A percentile compares a stretch with the other conserved stretches of the same genome.
Conservation (phyloP, 306 rosid genomes). For the Oxytropis ochrocephala region DNA sequence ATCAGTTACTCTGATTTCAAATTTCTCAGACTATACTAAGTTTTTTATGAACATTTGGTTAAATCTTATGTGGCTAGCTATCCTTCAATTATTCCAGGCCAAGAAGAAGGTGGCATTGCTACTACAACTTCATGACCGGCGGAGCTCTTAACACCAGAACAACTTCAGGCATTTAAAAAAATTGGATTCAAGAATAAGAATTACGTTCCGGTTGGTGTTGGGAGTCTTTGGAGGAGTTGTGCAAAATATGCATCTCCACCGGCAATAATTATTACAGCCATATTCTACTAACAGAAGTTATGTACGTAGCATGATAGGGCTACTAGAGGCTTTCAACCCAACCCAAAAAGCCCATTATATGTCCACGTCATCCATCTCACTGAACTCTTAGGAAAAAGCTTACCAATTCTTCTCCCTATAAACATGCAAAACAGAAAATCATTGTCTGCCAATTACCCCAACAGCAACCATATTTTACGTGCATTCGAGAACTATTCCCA, state of each 20-base stretch:
- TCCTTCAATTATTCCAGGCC: slow-evolving; percentile 51
- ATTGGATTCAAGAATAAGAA: slow-evolving; percentile 90
- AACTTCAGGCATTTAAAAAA: slow-evolving; percentile 84
- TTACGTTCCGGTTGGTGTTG: slow-evolving; percentile 92
- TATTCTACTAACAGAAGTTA: no score
- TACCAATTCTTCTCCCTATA: no score
- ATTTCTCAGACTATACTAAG: not conserved
- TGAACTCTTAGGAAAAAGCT: no score
- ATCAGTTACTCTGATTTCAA: not conserved
- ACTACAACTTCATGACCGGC: slow-evolving; percentile 89
- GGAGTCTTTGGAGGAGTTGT: slow-evolving; percentile 99
- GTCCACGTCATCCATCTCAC: no score
- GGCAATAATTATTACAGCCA: no score
- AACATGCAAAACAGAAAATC: no score
- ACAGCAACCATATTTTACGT: no score
- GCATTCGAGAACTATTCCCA: no score
- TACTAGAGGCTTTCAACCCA: no score
- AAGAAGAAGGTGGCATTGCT: slow-evolving; percentile 94
- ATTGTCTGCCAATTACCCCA: no score
- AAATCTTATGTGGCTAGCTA: not conserved
- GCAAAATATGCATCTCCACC: slow-evolving; percentile 98
- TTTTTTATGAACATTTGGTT: slow-evolving; percentile 1
- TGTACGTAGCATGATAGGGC: no score
- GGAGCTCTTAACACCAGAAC: slow-evolving; percentile 79
- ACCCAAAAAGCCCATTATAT: no score